Base-by-base conservation (phyloP, 2,329 filamentous ascomycete genomes). In the Colletotrichum kahawae region DNA sequence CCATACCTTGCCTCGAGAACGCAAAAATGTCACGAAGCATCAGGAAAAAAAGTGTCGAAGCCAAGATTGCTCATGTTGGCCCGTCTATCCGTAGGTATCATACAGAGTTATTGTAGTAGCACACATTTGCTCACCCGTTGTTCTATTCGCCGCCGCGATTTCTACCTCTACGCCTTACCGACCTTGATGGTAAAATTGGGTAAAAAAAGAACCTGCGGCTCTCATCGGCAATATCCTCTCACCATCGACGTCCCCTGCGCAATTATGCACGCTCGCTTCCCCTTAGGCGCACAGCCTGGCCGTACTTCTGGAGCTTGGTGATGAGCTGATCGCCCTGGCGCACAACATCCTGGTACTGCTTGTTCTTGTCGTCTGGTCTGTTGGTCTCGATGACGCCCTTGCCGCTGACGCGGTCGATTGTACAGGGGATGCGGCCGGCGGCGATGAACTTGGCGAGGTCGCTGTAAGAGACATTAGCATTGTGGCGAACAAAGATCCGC, bases 301-400 rank as follows among this genome's bases (percentile, higher is more conserved):
- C 97, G 85, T 99, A 99, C 90, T 99, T 99, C 88, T 99, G 97
- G 79, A 99, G 89, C 90, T 99, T 99, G 74, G 97, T 99, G 84
- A 99, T 98, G 77, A 99, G 90, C 86, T 98, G 95, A 85, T 99
- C 97, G 36, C 97, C 97, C 84, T 98, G 97, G 88, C 97, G 97
- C 76, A 99, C 95, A 48, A 98, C 95, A 81, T 99, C 97, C 80
- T 96, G 94, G 86, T 99, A 99, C 88, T 99, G 97, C 91, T 98
- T 98, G 90, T 98, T 98, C 93, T 99, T 99, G 88, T 98, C 96
- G 83, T 98, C 97, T 10, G 96, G 96, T 70, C 97, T 92, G 88
- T 98, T 98, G 59, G 97, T 99, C 90, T 98, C 97, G 81, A 99
- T 98, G 79, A 98, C 94, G 67, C 96, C 96, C 84, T 97, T 97